Conservation (phyloP, 2,329 filamentous ascomycete species). For the Colletotrichum gloeosporioides region DNA sequence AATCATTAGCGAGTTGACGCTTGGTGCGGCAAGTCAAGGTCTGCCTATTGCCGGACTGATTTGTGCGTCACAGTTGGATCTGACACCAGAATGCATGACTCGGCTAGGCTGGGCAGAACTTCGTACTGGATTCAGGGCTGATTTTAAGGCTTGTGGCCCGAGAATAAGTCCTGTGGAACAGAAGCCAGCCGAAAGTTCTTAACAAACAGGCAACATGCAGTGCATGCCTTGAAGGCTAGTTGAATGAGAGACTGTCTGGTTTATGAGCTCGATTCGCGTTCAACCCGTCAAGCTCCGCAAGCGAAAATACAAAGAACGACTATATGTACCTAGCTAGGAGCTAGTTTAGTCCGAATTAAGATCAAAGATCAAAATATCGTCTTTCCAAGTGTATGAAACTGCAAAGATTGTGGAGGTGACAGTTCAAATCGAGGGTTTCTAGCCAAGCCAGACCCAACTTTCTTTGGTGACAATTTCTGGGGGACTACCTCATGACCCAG, state of each 20-base stretch:
- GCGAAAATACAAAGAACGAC: not conserved
- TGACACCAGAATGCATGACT: not conserved
- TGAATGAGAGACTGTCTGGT: not conserved
- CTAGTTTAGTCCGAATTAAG: not conserved
- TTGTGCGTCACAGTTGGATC: not conserved
- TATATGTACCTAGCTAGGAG: not conserved
- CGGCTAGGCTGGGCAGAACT: not conserved
- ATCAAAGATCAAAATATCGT: not conserved
- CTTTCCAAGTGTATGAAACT: not conserved
- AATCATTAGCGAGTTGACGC: not conserved
- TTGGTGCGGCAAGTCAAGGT: not conserved
- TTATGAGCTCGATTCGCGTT: not conserved
- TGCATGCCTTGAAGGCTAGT: not conserved
- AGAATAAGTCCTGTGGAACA: not conserved
- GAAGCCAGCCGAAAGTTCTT: not conserved
- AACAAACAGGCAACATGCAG: not conserved
- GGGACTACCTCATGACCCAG: not conserved
- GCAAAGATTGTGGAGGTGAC: not conserved
- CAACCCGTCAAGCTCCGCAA: not conserved
- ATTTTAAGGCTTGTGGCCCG: not conserved
- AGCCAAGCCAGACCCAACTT: not conserved
- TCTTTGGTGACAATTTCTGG: not conserved
- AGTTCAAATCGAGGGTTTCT: no score
- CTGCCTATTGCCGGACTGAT: not conserved
- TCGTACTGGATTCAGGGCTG: not conserved